These are phyloP conservation scores for Pleurotus cornucopiae DNA, from an alignment of 768 basidiomycete species.

Conservation along the genomic window DNA sequence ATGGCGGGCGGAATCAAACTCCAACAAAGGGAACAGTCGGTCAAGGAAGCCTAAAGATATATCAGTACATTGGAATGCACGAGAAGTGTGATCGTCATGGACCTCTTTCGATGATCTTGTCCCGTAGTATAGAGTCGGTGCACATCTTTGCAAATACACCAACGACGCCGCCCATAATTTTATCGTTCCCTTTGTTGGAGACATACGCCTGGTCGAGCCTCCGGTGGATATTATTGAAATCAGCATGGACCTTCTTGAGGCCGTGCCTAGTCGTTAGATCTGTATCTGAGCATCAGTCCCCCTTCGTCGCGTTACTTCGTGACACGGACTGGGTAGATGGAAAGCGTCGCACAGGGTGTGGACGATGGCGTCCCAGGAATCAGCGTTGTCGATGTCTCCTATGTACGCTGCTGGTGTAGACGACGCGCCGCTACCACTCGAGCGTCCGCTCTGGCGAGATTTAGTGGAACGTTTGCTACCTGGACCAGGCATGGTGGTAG, in stretches of 20 bases:
- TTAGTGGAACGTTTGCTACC: constrained; percentile 19
- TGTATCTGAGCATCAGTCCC: constrained; percentile 17
- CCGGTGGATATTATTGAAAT: constrained; percentile 49
- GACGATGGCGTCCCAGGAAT: constrained; percentile 45
- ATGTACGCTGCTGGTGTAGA: constrained; percentile 25
- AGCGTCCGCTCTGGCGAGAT: constrained; percentile 1
- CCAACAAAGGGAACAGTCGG: constrained; percentile 53
- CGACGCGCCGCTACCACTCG: not conserved
- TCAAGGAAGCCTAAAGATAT: constrained; percentile 42
- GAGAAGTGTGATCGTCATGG: not conserved
- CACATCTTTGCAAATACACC: constrained; percentile 65
- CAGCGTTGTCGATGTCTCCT: constrained; percentile 41
- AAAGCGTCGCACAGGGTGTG: constrained; percentile 45
- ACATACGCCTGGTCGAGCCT: constrained; percentile 48
- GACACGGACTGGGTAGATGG: constrained; percentile 48
- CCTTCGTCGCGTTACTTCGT: not conserved
- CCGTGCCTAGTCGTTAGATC: constrained; percentile 55
- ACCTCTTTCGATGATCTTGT: constrained; percentile 60
- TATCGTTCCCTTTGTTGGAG: constrained; percentile 36
- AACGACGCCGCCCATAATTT: constrained; percentile 51
- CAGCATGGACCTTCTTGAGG: constrained; percentile 57
- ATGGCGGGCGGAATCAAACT: constrained; percentile 41
- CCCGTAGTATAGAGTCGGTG: constrained; percentile 52
- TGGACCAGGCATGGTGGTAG: constrained; percentile 23
- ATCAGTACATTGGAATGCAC: too few species aligned